A percentile compares a stretch with the other conserved stretches of the same genome.
Conservation (phyloP, 306 rosid genomes). For the Vigna hirtella region DNA sequence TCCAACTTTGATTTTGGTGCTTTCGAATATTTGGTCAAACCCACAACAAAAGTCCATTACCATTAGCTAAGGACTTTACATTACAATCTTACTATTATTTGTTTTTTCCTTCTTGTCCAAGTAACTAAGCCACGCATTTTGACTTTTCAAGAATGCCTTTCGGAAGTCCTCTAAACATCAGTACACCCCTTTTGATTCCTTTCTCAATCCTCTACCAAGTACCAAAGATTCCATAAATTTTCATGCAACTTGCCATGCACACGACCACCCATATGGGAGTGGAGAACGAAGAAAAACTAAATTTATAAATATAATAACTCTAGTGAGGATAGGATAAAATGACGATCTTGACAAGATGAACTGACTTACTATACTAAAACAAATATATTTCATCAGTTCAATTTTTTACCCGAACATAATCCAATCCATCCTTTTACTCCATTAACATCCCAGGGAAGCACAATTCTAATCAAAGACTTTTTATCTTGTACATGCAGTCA, state of each 20-base stretch:
- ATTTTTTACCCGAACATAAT: no score
- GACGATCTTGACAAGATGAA: neutral
- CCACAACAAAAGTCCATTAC: neutral
- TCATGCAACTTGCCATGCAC: neutral
- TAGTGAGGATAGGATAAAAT: neutral
- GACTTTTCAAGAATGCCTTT: neutral
- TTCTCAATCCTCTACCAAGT: neutral
- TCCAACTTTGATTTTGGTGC: neutral
- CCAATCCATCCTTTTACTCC: no score
- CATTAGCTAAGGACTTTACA: neutral
- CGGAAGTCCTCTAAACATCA: neutral
- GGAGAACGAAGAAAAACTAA: neutral
- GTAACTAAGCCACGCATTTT: neutral
- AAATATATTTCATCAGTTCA: neutral
- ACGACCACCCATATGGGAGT: neutral
- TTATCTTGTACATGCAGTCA: no score
- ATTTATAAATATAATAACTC: neutral
- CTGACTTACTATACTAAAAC: neutral
- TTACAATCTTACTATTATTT: no score
- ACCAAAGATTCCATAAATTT: neutral
- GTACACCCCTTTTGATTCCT: neutral
- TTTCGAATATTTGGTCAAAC: neutral
- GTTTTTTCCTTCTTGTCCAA: no score
- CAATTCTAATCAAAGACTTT: no score
- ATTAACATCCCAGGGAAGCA: no score